These are phyloP conservation scores for Pythium vanterpoolii DNA, from an alignment of 352 stramenopile genomes.

Conservation along the genomic window DNA sequence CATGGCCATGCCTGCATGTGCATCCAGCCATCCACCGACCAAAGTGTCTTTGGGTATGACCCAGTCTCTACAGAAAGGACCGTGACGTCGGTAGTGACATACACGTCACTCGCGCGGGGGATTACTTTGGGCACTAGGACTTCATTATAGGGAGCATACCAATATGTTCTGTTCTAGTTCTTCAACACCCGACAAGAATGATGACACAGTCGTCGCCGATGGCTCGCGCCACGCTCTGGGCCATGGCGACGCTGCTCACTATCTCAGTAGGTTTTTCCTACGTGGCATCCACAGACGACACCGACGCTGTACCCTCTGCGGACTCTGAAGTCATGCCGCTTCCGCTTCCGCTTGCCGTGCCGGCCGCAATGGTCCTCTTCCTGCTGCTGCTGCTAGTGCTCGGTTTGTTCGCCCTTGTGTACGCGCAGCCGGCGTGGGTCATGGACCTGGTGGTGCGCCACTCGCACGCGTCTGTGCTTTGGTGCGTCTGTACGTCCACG, in stretches of 20 bases:
- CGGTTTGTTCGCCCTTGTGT: constrained; percentile 48
- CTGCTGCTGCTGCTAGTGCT: constrained; percentile 28
- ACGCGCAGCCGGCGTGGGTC: constrained; percentile 68
- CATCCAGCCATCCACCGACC: neutral
- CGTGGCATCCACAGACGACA: neutral
- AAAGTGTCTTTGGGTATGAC: neutral
- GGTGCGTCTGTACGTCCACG: constrained; percentile 50
- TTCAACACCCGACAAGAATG: neutral
- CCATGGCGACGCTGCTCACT: neutral
- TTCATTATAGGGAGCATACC: neutral
- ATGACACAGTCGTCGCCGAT: neutral
- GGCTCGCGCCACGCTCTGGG: neutral
- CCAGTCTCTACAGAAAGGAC: neutral
- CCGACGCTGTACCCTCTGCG: neutral
- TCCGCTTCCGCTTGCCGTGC: neutral
- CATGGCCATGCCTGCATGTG: neutral
- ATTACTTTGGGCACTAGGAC: neutral
- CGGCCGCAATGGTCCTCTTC: neutral
- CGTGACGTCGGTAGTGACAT: neutral
- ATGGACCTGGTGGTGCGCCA: constrained; percentile 61
- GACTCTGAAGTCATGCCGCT: neutral
- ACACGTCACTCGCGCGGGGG: neutral
- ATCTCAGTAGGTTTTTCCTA: constrained; percentile 1
- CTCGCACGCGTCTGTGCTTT: constrained; percentile 74
- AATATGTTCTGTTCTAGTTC: neutral